Conservation (phyloP, 331 rosid genomes). For the Quercus tomentella region DNA sequence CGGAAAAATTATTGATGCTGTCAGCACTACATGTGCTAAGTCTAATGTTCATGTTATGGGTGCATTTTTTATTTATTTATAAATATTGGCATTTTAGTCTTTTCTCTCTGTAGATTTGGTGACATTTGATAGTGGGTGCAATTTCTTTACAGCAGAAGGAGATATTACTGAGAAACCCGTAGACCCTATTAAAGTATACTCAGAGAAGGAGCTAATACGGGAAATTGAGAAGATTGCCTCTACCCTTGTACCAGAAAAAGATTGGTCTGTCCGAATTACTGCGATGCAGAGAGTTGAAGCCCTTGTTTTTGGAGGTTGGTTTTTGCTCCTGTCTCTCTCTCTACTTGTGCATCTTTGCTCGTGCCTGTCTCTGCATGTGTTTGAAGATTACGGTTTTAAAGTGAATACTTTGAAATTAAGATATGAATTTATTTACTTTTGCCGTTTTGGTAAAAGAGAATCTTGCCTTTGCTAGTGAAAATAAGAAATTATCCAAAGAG, state of each 20-base stretch:
- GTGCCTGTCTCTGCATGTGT: not conserved
- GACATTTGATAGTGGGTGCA: not conserved
- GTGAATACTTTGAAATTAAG: not conserved
- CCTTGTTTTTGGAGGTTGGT: slow-evolving; percentile 89
- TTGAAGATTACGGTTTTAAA: not conserved
- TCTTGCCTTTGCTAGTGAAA: not conserved
- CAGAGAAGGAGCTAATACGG: slow-evolving; percentile 91
- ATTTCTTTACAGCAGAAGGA: slow-evolving; percentile 63
- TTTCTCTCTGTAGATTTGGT: slow-evolving; percentile 5
- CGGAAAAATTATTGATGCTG: not conserved
- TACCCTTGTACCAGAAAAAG: slow-evolving; percentile 94
- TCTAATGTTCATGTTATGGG: not conserved
- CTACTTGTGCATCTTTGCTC: not conserved
- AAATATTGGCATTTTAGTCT: not conserved
- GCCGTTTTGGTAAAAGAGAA: not conserved
- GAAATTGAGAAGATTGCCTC: slow-evolving; percentile 91
- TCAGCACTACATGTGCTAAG: not conserved
- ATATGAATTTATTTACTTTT: not conserved
- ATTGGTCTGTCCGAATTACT: slow-evolving; percentile 92
- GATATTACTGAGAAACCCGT: slow-evolving; percentile 68
- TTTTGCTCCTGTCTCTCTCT: slow-evolving; percentile 15
- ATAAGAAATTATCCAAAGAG: not conserved
- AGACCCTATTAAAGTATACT: slow-evolving; percentile 89
- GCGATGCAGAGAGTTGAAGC: slow-evolving; percentile 98
- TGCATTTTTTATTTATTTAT: not conserved